Evolutionary conservation across 2,329 filamentous ascomycete species (phyloP), one percentile per base, ranked within the genome.

Genomic region (Aspergillus costaricaensis): DNA sequence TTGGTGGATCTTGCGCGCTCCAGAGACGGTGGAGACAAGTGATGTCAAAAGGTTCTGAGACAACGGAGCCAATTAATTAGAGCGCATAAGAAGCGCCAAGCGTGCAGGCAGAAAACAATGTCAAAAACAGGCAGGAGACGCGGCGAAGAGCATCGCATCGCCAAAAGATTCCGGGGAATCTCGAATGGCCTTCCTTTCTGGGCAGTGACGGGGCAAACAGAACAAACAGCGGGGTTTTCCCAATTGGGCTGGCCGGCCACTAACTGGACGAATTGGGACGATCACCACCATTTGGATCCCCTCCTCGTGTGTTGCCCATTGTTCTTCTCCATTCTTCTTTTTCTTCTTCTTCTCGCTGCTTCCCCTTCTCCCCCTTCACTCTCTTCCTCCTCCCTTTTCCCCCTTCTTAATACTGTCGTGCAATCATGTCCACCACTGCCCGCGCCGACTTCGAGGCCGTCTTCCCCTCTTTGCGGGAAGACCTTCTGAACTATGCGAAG

Each of bases 401-500:
- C 61, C 48, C 21, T 4, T 52, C 43, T 47, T 21, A 25, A 14
- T 60, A n/a, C 47, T 55, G 50, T n/a, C 52, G 27, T 51, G 36
- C 70, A 74, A 54, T 14, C 50, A 87, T 95, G 83, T 87, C 88
- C 68, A 93, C 89, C 52, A 87, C 93, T 61, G 83, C 90, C 50
- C 77, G 78, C 53, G 72, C 72, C 72, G 89, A 96, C 72, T 99
- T 99, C 77, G 92, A 98, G 84, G 83, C 87, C 49, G 86, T 97
- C 75, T 98, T 93, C 81, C 91, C 92, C 58, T 89, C 89, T 78
- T 86, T 99, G 67, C 87, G 93, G 72, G 85, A 91, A 75, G 91
- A 92, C 72, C 82, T 99, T 60, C 84, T 93, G 68, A 87, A 87
- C 65, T 88, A 95, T 80, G 90, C 89, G 68, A 85, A 87, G 75